Conservation (phyloP, 2,329 filamentous ascomycete species). For the Pseudogymnoascus sp. region DNA sequence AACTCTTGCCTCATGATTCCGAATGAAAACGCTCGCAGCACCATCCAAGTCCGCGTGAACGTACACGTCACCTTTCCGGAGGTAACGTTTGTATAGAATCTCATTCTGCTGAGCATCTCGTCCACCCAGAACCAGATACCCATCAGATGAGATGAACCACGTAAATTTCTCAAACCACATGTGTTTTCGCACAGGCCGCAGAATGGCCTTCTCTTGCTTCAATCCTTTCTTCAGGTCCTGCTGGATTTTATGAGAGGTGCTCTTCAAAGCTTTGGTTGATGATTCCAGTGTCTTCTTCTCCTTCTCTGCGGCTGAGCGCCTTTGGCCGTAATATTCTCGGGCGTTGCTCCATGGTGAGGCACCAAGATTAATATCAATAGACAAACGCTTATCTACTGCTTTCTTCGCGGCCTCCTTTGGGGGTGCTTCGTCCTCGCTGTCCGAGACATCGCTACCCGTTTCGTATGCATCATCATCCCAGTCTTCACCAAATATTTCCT, state of each 20-base stretch:
- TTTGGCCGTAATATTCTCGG: constrained; percentile 84
- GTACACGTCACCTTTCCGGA: constrained; percentile 85
- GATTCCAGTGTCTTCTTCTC: constrained; percentile 79
- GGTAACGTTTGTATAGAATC: constrained; percentile 76
- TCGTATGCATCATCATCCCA: constrained; percentile 49
- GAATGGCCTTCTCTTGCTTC: constrained; percentile 83
- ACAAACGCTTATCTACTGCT: constrained; percentile 46
- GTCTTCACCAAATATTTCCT: constrained; percentile 51
- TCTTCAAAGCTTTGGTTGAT: constrained; percentile 76
- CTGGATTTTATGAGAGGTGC: constrained; percentile 78
- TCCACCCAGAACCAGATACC: constrained; percentile 83
- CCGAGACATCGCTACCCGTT: constrained; percentile 57
- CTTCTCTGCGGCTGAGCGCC: constrained; percentile 74
- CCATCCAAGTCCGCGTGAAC: constrained; percentile 84
- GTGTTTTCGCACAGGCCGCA: constrained; percentile 73
- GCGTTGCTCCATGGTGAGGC: constrained; percentile 85
- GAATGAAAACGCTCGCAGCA: constrained; percentile 78
- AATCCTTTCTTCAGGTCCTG: constrained; percentile 79
- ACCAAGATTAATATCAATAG: constrained; percentile 77
- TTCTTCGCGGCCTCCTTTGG: constrained; percentile 34
- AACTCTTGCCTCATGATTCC: constrained; percentile 70
- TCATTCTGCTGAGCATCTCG: constrained; percentile 87
- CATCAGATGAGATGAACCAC: constrained; percentile 93
- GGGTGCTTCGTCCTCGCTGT: constrained; percentile 47
- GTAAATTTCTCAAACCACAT: constrained; percentile 97